Percentiles rank a stretch among this genome's conserved stretches.
phyloP scores from a whole-genome alignment of 257 asterid species.

The Leonotis leonurus region DNA sequence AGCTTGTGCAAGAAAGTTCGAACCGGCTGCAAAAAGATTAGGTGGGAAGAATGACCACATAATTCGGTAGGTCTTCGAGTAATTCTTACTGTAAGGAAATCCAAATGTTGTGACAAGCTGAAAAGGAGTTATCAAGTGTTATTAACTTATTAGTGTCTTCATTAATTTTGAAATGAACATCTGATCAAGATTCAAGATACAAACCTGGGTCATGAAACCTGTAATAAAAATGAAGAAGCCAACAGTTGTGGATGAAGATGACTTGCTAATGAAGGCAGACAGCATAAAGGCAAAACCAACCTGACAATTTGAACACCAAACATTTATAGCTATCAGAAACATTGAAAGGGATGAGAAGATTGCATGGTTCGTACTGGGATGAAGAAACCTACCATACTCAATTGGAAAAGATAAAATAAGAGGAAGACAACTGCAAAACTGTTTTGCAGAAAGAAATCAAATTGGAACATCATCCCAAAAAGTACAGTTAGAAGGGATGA shows the following conservation, averaged over 20 bases:
- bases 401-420: constrained; percentile 75
- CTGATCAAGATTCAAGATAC: constrained; percentile 16
- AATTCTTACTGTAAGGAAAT: constrained; percentile 58
- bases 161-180: constrained; percentile 9
- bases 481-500: constrained; percentile 73
- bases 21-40: constrained; percentile 77
- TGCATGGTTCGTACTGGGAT: constrained; percentile 4
- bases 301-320: constrained; percentile 36
- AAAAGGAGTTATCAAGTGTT: constrained; percentile 22
- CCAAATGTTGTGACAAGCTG: constrained; percentile 88
- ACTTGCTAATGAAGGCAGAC: constrained; percentile 71
- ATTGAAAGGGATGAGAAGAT: not conserved
- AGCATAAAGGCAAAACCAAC: constrained; percentile 73
- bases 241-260: constrained; percentile 67
- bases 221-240: constrained; percentile 63
- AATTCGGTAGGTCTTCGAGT: constrained; percentile 34
- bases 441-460: constrained; percentile 79
- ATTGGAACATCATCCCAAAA: constrained; percentile 93
- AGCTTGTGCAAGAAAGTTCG: constrained; percentile 70
- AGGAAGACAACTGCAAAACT: constrained; percentile 61
- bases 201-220: constrained; percentile 83
- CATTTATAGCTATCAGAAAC: constrained; percentile 13
- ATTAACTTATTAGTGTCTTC: not conserved
- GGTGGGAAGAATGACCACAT: constrained; percentile 97
- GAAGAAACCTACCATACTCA: constrained; percentile 63